Evolutionary conservation across 257 asterid species (phyloP).

Genomic region (Anisodus tanguticus): DNA sequence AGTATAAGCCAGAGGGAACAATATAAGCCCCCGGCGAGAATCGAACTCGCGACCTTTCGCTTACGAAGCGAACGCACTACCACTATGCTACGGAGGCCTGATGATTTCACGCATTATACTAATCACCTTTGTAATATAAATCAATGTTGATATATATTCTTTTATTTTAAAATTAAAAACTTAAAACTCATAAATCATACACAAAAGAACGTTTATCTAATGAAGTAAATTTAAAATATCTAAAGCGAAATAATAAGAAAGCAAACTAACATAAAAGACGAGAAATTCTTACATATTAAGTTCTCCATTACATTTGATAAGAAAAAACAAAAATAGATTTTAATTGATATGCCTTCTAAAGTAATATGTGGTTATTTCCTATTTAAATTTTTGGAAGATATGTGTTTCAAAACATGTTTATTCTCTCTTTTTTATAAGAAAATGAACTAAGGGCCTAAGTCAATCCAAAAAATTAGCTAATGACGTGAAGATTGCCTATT

Average conservation of each 20-base stretch:
- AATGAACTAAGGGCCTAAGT: no score
- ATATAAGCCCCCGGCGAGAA: conserved; percentile 90
- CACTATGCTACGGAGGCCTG: conserved; percentile 90
- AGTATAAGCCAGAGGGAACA: background rate
- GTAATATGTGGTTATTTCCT: background rate
- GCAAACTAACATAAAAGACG: background rate
- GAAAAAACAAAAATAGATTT: background rate
- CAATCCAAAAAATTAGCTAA: background rate
- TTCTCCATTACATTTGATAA: background rate
- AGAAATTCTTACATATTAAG: background rate
- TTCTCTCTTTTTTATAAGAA: background rate
- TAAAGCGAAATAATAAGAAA: background rate
- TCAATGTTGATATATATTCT: background rate
- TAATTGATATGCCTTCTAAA: background rate
- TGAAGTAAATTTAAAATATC: background rate
- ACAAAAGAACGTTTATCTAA: background rate
- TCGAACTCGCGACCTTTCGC: conserved; percentile 99
- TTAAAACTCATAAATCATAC: background rate
- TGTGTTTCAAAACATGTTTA: background rate
- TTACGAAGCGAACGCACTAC: conserved; percentile 99
- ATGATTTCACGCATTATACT: background rate
- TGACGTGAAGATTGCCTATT: background rate
- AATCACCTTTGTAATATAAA: no score
- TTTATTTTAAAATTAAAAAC: background rate
- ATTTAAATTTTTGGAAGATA: background rate